Evolutionary conservation across 2,329 filamentous ascomycete species (phyloP), one percentile per base, ranked within the genome.

Genomic region (Aspergillus sp.): DNA sequence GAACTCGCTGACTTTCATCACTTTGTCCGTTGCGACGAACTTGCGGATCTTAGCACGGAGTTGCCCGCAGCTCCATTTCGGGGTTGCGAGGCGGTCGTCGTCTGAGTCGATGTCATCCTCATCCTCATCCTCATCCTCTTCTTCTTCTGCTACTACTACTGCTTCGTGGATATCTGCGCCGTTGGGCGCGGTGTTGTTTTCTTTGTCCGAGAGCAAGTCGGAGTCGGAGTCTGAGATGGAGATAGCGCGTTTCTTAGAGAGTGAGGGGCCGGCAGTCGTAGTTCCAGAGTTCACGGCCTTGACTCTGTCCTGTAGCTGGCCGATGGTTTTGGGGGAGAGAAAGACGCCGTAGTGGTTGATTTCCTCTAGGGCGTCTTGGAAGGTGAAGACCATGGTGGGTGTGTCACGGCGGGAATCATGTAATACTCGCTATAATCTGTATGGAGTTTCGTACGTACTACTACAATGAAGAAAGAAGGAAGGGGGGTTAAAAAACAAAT

Each of bases 1-100:
- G 61, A 81, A 81, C 39, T 79, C 71, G 19, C 69, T 73, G 4
- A 76, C 71, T 56, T 76, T 79, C 76, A 80, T 79, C 53, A 77
- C 77, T 23, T 76, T 73, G 3, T 66, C 19, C 21, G 7, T 68
- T 27, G 78, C 74, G 19, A 82, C 67, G 57, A 81, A 73, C 9
- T 64, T 63, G 27, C 70, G 69, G 56, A 82, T 80, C 52, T 77
- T 78, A 51, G 66, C 66, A 11, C 77, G 73, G 37, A 79, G 61
- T 57, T 76, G 70, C 58, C 76, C 69, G 56, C 70, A 71, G 57
- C 65, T 65, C 51, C 56, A 57, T 31, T 52, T 41, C 15, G 46
- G 33, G 17, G 27, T 9, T n/a, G 57, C 23, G 14, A 57, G 54
- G 19, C 55, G 52, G 2, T 52, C 31, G 43, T 62, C 58, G 19